Percentiles rank a stretch among this genome's conserved stretches.
Conservation (phyloP, 2,329 filamentous ascomycete species). For the Penicillium sp. region DNA sequence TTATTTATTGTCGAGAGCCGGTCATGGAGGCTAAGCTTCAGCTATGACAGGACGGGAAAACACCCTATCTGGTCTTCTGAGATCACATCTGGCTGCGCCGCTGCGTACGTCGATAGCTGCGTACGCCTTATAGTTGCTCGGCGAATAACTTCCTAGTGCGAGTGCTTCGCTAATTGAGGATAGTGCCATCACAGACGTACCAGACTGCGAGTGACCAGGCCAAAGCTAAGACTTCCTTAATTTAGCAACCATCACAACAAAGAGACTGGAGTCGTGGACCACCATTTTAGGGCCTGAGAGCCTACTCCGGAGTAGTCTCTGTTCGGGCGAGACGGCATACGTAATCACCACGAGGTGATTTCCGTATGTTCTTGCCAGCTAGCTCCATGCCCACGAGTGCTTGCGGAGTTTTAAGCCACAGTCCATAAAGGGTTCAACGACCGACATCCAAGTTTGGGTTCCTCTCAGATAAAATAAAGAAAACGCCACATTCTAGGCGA, state of each 20-base stretch:
- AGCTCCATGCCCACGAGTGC: too few species aligned
- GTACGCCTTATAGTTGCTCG: neutral
- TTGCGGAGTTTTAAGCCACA: neutral
- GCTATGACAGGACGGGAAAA: conserved; percentile 7
- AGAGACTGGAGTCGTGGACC: neutral
- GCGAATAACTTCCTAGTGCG: neutral
- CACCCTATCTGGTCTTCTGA: neutral
- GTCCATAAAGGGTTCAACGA: neutral
- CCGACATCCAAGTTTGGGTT: neutral
- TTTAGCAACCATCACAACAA: neutral
- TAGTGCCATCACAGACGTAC: neutral
- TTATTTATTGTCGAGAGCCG: neutral
- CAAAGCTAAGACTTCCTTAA: neutral
- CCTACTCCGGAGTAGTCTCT: neutral
- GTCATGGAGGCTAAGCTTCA: conserved; percentile 1
- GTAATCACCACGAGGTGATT: neutral
- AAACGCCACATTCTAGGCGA: neutral
- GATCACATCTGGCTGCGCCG: neutral
- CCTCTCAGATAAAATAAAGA: neutral
- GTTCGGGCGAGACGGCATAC: neutral
- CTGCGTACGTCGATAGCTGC: neutral
- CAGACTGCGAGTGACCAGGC: neutral
- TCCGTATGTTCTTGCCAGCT: neutral
- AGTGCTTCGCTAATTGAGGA: neutral
- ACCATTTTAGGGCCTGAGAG: too few species aligned